Conservation (phyloP, 2,329 filamentous ascomycete genomes). For the Colletotrichum tabaci region DNA sequence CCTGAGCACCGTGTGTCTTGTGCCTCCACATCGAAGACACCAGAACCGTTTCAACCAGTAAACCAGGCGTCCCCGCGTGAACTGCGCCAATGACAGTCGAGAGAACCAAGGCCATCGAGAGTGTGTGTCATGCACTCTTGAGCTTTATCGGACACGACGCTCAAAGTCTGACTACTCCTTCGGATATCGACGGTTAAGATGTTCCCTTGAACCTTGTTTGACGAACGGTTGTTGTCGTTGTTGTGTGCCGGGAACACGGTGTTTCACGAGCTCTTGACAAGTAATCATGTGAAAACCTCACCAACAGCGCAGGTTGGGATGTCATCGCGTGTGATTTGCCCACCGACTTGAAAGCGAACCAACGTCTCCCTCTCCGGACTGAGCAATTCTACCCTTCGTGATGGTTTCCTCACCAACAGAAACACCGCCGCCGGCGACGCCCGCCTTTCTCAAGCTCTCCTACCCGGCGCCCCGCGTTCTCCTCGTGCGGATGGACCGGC, state of each 20-base stretch:
- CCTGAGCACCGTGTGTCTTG: constrained; percentile 1
- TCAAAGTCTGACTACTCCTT: too few relatives aligned
- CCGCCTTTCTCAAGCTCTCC: constrained; percentile 52
- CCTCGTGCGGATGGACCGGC: constrained; percentile 58
- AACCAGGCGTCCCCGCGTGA: background rate
- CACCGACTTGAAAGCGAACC: too few relatives aligned
- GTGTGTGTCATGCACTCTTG: background rate
- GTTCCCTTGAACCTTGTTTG: background rate
- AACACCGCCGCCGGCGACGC: constrained; percentile 51
- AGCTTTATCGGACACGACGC: background rate
- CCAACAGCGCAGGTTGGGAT: background rate
- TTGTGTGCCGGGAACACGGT: too few relatives aligned
- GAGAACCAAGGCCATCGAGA: background rate
- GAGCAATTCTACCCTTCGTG: background rate
- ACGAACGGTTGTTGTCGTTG: background rate
- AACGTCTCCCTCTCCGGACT: background rate
- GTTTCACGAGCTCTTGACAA: background rate
- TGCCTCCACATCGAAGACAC: constrained; percentile 10
- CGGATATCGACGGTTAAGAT: too few relatives aligned
- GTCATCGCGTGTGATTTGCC: background rate
- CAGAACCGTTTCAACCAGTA: constrained; percentile 11
- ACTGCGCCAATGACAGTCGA: background rate
- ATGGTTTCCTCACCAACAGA: constrained; percentile 46
- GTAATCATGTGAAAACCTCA: background rate
- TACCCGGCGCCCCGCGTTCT: constrained; percentile 59